These are phyloP conservation scores for Raffaelea deltoideospora DNA, from an alignment of 2,329 filamentous ascomycete species.

Conservation along the genomic window DNA sequence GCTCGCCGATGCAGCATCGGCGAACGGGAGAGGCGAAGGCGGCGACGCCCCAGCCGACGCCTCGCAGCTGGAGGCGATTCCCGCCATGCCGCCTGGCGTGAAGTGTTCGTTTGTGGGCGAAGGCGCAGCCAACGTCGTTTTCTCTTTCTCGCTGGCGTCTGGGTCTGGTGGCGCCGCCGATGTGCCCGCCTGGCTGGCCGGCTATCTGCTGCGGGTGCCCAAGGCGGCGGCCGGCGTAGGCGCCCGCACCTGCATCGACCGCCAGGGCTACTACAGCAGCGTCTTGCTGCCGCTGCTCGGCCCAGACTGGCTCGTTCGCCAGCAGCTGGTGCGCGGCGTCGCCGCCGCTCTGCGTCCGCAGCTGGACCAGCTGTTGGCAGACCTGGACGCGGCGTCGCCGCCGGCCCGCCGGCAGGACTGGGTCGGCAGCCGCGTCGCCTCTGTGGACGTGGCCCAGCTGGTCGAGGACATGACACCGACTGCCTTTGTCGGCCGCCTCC, in stretches of 20 bases:
- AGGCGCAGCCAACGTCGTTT: constrained; percentile 66
- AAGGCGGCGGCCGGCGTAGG: constrained; percentile 35
- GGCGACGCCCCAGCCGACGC: too few relatives aligned
- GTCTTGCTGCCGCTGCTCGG: constrained; percentile 41
- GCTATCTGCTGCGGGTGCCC: constrained; percentile 11
- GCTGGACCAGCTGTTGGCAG: constrained; percentile 41
- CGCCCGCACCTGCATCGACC: constrained; percentile 19
- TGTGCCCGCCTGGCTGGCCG: constrained; percentile 1
- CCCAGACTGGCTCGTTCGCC: constrained; percentile 34
- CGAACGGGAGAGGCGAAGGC: too few relatives aligned
- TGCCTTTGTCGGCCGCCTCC: too few relatives aligned
- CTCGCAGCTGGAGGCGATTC: too few relatives aligned
- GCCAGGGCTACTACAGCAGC: constrained; percentile 32
- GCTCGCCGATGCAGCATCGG: too few relatives aligned
- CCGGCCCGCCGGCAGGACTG: constrained; percentile 25
- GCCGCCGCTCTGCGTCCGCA: constrained; percentile 24
- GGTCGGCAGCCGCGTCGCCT: constrained; percentile 33
- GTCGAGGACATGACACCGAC: constrained; percentile 66
- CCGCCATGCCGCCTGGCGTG: constrained; percentile 4
- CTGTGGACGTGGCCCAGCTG: constrained; percentile 50
- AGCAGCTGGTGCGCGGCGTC: constrained; percentile 35
- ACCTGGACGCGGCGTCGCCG: constrained; percentile 10
- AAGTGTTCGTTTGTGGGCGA: constrained; percentile 36
- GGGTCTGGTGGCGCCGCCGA: background rate
- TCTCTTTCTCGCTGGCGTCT: constrained; percentile 15